Evolutionary conservation across 345 rosid species (phyloP).

Genomic region (Sisymbrium irio): DNA sequence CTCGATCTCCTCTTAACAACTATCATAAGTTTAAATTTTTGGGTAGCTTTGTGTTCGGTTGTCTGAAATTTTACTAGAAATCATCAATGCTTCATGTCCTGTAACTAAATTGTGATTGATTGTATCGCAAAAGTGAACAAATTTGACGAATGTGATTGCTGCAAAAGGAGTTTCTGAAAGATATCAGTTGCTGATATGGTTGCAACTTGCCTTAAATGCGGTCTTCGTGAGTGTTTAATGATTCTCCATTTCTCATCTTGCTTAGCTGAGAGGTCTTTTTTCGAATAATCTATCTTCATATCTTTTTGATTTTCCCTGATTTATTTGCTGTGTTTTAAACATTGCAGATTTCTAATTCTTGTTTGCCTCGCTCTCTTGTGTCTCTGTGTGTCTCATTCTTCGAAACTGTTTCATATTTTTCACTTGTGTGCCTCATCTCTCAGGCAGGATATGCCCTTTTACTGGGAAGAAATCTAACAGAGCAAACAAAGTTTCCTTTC

Average conservation of each 20-base stretch:
- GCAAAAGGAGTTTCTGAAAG: not conserved
- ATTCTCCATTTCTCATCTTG: too few relatives aligned
- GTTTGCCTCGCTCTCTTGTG: not conserved
- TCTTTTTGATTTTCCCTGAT: not conserved
- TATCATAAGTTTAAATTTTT: not conserved
- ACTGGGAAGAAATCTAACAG: conserved; percentile 91
- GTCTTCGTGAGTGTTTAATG: too few relatives aligned
- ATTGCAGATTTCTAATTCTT: not conserved
- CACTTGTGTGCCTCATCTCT: not conserved
- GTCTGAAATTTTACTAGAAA: not conserved
- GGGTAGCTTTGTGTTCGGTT: not conserved
- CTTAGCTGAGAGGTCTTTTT: too few relatives aligned
- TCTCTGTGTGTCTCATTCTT: not conserved
- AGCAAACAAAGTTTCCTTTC: conserved; percentile 88
- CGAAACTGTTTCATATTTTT: not conserved
- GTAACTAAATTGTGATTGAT: not conserved
- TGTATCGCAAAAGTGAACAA: too few relatives aligned
- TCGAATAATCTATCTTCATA: not conserved
- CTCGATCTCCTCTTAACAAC: not conserved
- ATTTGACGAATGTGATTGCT: not conserved
- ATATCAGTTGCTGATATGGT: not conserved
- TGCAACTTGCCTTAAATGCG: too few relatives aligned
- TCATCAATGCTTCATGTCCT: not conserved
- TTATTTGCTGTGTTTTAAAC: not conserved
- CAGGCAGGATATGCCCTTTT: conserved; percentile 89